Evolutionary conservation across 352 stramenopile species (phyloP), one percentile per base, ranked within the genome.

Genomic region (Pythium rhizo-oryzae): DNA sequence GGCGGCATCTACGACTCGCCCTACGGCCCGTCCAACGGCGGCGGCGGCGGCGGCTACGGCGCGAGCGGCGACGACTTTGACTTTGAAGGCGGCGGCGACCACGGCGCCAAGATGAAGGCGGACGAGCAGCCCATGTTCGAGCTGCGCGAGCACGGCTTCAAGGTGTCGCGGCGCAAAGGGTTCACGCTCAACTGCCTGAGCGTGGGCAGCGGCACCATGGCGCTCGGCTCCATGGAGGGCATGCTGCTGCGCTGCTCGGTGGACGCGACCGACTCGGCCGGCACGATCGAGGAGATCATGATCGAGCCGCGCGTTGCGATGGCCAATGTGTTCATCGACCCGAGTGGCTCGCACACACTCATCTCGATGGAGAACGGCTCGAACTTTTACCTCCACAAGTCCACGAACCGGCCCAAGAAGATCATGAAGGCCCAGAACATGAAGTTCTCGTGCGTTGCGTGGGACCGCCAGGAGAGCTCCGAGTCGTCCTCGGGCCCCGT

Each of bases 291-390:
- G 62, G 89, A 96, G 71, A 95, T 96, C 74, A 93, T 92, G 83
- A 94, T 96, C 62, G 89, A 96, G 68, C 87, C 89, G 41, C 88
- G 85, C 59, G 85, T 94, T 11, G 87, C 84, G 56, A 93, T 96
- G 82, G 58, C 82, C 30, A 84, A 82, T 12, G 80, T 95, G 51
- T 94, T 93, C 43, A 78, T 96, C 13, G 89, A 96, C 61, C 89
- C 89, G 1, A 96, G 83, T 30, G 89, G 89, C 18, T 72, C 82
- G 30, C 89, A 96, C 59, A 63, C 92, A 66, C 64, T 96, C 44
- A 79, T 96, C 25, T 94, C 85, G 0, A 92, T 96, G 86, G 89
- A 96, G 56, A 96, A 94, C 65, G 89, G 89, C 15, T 84, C 81
- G 7, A 96, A 96, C 59, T 96, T 93, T 69, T 95, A 96, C 61